phyloP scores from a whole-genome alignment of 345 rosid genomes.

The Orychophragmus violaceus region DNA sequence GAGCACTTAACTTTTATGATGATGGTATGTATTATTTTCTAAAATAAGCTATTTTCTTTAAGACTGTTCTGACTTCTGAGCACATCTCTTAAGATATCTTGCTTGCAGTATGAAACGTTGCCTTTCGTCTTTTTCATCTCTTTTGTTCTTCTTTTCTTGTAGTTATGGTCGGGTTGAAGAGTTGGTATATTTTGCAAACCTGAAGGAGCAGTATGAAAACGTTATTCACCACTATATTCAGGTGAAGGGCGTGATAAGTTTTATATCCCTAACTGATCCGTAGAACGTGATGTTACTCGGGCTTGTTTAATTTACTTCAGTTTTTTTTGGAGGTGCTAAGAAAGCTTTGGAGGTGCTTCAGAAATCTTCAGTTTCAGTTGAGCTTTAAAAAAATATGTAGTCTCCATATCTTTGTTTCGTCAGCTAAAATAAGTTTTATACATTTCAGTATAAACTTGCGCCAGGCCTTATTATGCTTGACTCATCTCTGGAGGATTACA shows the following conservation, averaged over 20 bases:
- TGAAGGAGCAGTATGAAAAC: slow-evolving; percentile 91
- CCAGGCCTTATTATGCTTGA: slow-evolving; percentile 93
- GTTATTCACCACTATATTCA: slow-evolving; percentile 86
- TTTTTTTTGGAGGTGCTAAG: slow-evolving; percentile 67
- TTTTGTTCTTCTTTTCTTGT: slow-evolving; percentile 34
- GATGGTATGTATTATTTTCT: not conserved
- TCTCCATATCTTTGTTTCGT: slow-evolving; percentile 14
- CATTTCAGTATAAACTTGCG: slow-evolving; percentile 86
- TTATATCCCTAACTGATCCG: slow-evolving; percentile 15
- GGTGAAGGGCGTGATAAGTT: slow-evolving; percentile 40
- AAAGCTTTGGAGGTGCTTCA: slow-evolving; percentile 88
- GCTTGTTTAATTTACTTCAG: slow-evolving; percentile 8
- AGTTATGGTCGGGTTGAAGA: slow-evolving; percentile 98
- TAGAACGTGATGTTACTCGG: not conserved
- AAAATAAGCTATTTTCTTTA: slow-evolving; percentile 1
- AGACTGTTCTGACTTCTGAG: not conserved
- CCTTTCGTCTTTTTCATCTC: not conserved
- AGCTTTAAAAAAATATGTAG: slow-evolving; percentile 37
- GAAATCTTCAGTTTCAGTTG: slow-evolving; percentile 75
- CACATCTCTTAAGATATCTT: slow-evolving; percentile 7
- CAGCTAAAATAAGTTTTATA: slow-evolving; percentile 6
- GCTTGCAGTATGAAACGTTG: not conserved
- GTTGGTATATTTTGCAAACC: slow-evolving; percentile 87
- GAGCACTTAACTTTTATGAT: not conserved
- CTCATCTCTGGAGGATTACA: slow-evolving; percentile 94